These are phyloP conservation scores for Apiospora malaysiana DNA, from an alignment of 2,329 filamentous ascomycete species.

Conservation along the genomic window DNA sequence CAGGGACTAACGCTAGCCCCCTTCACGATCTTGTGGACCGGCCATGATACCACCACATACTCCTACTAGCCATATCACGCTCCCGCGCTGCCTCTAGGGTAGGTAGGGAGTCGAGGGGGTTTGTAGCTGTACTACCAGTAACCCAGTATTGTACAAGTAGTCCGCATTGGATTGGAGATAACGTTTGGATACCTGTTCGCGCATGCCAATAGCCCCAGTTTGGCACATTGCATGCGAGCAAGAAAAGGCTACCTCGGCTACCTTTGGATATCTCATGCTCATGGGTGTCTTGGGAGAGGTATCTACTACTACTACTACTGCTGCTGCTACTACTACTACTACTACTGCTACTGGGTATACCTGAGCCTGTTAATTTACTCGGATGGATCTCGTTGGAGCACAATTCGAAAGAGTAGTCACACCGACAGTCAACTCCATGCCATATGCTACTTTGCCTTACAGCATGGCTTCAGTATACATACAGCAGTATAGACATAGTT, in stretches of 20 bases:
- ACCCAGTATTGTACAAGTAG: neutral
- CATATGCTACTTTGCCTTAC: neutral
- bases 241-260: conserved; percentile 13
- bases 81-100: too few species aligned
- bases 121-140: neutral
- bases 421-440: conserved; percentile 16
- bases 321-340: too few species aligned
- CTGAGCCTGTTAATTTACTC: neutral
- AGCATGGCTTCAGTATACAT: neutral
- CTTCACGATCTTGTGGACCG: conserved; percentile 9
- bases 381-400: neutral
- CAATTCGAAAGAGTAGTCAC: neutral
- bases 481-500: neutral
- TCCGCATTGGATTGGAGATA: conserved; percentile 3
- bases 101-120: too few species aligned
- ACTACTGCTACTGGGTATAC: too few species aligned
- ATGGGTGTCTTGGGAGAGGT: neutral
- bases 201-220: conserved; percentile 2
- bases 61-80: neutral
- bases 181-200: conserved; percentile 4
- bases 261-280: neutral
- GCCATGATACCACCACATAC: neutral
- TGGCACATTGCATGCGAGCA: conserved; percentile 1
- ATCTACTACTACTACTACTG: too few species aligned
- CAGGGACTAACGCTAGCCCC: neutral